These are phyloP conservation scores for Stenogyne calaminthoides DNA, from an alignment of 305 asterid genomes.

Conservation along the genomic window DNA sequence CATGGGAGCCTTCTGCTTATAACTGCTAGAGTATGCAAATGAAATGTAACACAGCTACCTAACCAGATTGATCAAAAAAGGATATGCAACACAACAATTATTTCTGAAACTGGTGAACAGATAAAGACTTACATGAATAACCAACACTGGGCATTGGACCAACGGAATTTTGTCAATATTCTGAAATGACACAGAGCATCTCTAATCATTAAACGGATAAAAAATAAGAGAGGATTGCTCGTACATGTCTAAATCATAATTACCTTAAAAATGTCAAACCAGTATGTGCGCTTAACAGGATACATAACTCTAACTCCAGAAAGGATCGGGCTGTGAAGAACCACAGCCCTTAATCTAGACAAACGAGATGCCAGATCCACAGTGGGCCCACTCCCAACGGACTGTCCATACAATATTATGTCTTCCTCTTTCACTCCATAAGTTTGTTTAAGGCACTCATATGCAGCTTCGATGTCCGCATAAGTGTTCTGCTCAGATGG, in stretches of 20 bases:
- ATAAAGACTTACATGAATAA: constrained; percentile 81
- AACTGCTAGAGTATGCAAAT: constrained; percentile 2
- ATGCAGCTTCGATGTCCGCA: constrained; percentile 95
- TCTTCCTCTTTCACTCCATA: constrained; percentile 95
- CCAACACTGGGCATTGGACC: constrained; percentile 89
- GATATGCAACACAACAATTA: constrained; percentile 3
- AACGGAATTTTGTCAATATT: constrained; percentile 90
- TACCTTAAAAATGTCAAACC: constrained; percentile 99
- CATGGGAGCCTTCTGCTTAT: constrained; percentile 15
- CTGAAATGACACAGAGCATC: constrained; percentile 49
- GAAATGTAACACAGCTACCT: constrained; percentile 1
- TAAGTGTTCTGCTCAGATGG: constrained; percentile 93
- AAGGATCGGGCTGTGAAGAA: constrained; percentile 95
- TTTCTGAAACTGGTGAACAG: constrained; percentile 16
- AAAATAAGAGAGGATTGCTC: constrained; percentile 8
- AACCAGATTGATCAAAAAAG: constrained; percentile 20
- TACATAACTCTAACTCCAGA: constrained; percentile 99
- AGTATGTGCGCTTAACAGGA: constrained; percentile 91
- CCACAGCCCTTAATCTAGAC: constrained; percentile 83
- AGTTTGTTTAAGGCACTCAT: constrained; percentile 77
- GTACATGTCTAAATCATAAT: constrained; percentile 17
- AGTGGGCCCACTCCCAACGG: constrained; percentile 98
- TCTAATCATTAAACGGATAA: constrained; percentile 10
- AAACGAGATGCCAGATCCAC: constrained; percentile 85
- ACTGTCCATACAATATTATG: constrained; percentile 86